Base-by-base conservation (phyloP, 2,329 filamentous ascomycete genomes). In the Dactylellina parvicollis region DNA sequence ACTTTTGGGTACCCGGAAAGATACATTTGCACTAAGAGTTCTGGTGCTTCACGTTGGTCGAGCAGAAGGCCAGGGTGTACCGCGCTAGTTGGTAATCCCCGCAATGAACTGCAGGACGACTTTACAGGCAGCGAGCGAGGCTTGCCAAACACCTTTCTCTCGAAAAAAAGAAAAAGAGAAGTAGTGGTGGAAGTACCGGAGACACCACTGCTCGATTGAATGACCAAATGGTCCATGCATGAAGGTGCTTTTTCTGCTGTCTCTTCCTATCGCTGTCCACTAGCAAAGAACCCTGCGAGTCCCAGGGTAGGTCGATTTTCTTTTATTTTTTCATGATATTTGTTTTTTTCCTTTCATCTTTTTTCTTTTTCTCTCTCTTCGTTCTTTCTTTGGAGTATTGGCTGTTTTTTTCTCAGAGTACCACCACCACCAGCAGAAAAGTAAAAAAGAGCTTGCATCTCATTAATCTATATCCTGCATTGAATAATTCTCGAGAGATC, bases 401-500 rank as follows among this genome's bases (percentile, higher is more conserved):
- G 34, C 34, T 38, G 34, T n/a, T n/a, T n/a, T n/a, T n/a, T n/a
- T n/a, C n/a, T n/a, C n/a, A n/a, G n/a, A 14, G 34, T 5, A 38
- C 34, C 34, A 14, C 34, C 12, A 9, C 34, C 34, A 26, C 20
- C 36, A 40, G n/a, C n/a, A 26, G 22, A 10, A 22, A 60, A 20
- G 20, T 24, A 42, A 22, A 60, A 22, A 16, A 24, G 30, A 55
- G n/a, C 36, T 20, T 56, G 52, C 62, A 67, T 73, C 70, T 70
- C 69, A 59, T 55, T 70, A 54, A 69, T 61, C 66, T 76, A 60
- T 32, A 71, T 28, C 18, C 50, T 64, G 66, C 66, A 64, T 64
- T 57, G 34, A 57, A 71, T n/a, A 71, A 56, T 38, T 56, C 52
- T 54, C 24, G 49, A 59, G n/a, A n/a, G 57, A 64, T 71, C 59